Conservation (phyloP, 1,284 basidiomycete species). For the Cronartium ribicola region DNA sequence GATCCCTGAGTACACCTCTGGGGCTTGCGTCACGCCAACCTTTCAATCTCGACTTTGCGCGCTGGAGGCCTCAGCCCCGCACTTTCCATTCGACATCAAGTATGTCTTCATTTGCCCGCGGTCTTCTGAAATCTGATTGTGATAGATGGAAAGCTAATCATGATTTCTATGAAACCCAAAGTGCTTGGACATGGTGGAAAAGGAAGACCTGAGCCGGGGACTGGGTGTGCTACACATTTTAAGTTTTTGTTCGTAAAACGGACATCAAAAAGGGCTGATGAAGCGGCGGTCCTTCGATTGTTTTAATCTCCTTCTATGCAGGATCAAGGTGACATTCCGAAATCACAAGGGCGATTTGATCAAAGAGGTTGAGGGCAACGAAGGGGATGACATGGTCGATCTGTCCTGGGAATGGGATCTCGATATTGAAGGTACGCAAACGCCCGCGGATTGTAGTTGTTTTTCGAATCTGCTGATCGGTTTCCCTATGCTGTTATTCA, state of each 20-base stretch:
- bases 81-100: too few species aligned
- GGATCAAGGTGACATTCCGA: conserved; percentile 82
- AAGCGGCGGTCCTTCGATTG: conserved; percentile 2
- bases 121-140: too few species aligned
- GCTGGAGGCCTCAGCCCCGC: too few species aligned
- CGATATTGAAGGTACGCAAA: conserved; percentile 74
- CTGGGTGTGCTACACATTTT: conserved; percentile 58
- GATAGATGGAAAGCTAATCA: too few species aligned
- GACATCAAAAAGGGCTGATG: not conserved
- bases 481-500: not conserved
- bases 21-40: too few species aligned
- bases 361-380: conserved; percentile 84
- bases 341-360: conserved; percentile 77
- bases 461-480: not conserved
- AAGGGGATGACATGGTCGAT: conserved; percentile 85
- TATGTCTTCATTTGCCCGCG: too few species aligned
- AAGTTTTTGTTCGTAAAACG: conserved; percentile 8
- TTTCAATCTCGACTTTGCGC: too few species aligned
- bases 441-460: conserved; percentile 5
- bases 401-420: conserved; percentile 95
- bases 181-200: conserved; percentile 55
- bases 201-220: conserved; percentile 59
- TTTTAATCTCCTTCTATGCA: conserved; percentile 50
- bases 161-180: too few species aligned
- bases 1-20: too few species aligned